Base-by-base conservation (phyloP, 129 eudicot species). In the Chrysanthemum seticuspe region DNA sequence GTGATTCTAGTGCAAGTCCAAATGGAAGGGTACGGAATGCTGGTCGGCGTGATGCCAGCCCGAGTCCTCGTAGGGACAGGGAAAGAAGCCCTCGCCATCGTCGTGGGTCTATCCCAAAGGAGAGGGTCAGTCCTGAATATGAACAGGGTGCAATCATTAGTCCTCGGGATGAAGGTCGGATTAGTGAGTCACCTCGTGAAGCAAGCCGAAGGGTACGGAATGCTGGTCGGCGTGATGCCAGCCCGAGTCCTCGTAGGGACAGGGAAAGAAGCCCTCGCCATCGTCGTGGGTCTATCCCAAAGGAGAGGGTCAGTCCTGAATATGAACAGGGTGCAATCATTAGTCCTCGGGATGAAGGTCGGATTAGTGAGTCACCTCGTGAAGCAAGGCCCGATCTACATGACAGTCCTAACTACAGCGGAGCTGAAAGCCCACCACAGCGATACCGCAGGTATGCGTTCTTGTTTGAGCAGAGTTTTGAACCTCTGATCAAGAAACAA, bases 221-320 rank as follows among this genome's bases (percentile, higher is more conserved):
- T 23, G 36, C 80, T 56, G 84, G 76, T 67, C 66, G 77, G 36
- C 86, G 75, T 71, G 85, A 74, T n/a, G 67, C 71, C 19, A 85
- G 89, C 76, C 95, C 85, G 3, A 83, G 85, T 78, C 91, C 91
- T 62, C 86, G 80, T 21, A 81, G 90, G 64, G 84, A 74, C 75
- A 72, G 87, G 74, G 68, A 75, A 18, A 84, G 83, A 65, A 78
- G 82, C 50, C 74, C 88, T 54, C 82, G 79, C 13, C 76, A 73
- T 76, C 81, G 55, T 4, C 84, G 78, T 52, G 83, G 62, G 50
- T 67, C 72, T 34, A 77, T 74, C 62, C 85, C 81, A 10, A 73
- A 79, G 71, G 85, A 85, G 75, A 74, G 75, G 65, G 61, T 71
- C 13, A 85, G 87, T 47, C 81, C 95, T 14, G 89, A 75, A 54